A percentile compares a stretch with the other conserved stretches of the same genome.
Conservation (phyloP, 1,139 yeast species). For the Tardiomyces blankii region DNA sequence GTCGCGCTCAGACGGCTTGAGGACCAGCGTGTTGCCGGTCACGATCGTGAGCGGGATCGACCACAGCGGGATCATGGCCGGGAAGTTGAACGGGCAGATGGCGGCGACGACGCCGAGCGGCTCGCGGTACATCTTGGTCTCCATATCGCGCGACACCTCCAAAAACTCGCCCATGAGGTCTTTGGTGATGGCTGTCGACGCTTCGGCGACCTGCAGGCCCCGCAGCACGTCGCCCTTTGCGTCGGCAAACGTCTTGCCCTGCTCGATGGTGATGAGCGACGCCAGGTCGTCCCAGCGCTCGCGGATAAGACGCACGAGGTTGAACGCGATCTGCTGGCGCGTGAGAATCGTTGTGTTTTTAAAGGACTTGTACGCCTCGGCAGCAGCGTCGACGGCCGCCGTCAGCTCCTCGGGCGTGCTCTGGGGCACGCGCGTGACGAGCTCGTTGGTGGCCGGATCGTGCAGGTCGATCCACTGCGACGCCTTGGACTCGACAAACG, state of each 20-base stretch:
- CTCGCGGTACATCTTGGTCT: slow-evolving; percentile 63
- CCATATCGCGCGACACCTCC: slow-evolving; percentile 70
- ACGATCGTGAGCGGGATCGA: slow-evolving; percentile 65
- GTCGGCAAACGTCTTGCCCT: slow-evolving; percentile 70
- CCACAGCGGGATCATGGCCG: slow-evolving; percentile 85
- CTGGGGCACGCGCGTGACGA: slow-evolving; percentile 64
- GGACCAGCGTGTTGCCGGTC: slow-evolving; percentile 66
- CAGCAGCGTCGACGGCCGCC: slow-evolving; percentile 53
- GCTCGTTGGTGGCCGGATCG: slow-evolving; percentile 66
- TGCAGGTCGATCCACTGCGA: slow-evolving; percentile 58
- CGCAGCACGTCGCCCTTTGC: slow-evolving; percentile 73
- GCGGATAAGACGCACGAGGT: slow-evolving; percentile 55
- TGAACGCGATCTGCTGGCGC: slow-evolving; percentile 69
- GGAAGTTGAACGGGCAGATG: slow-evolving; percentile 70
- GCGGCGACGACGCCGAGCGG: slow-evolving; percentile 58
- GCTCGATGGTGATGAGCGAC: slow-evolving; percentile 61
- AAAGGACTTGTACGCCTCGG: slow-evolving; percentile 48
- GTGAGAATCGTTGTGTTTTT: slow-evolving; percentile 48
- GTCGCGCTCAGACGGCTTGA: slow-evolving; percentile 67
- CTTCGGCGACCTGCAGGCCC: slow-evolving; percentile 76
- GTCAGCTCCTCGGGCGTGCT: slow-evolving; percentile 56
- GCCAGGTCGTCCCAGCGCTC: slow-evolving; percentile 66
- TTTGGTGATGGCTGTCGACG: slow-evolving; percentile 40
- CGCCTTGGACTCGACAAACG: slow-evolving; percentile 46
- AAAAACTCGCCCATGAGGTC: slow-evolving; percentile 55